Conservation (phyloP, 306 rosid genomes). For the Benincasa hispida region DNA sequence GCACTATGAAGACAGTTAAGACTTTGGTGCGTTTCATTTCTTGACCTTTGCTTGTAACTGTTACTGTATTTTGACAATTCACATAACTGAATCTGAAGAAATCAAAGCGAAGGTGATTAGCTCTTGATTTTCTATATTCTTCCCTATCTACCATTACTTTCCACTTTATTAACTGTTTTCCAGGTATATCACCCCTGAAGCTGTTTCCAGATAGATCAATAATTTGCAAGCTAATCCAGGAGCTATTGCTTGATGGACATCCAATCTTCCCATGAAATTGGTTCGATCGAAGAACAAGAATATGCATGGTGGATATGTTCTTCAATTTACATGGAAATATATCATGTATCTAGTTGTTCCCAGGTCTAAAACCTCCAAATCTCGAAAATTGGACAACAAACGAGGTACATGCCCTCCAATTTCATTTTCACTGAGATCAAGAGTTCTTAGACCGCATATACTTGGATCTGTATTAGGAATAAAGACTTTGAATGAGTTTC, state of each 20-base stretch:
- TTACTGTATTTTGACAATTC: background rate
- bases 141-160: background rate
- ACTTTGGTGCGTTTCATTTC: background rate
- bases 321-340: conserved; percentile 4
- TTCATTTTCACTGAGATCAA: conserved; percentile 16
- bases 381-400: conserved; percentile 14
- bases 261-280: background rate
- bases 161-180: background rate
- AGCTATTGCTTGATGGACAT: background rate
- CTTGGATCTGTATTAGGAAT: conserved; percentile 11
- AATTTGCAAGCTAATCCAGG: conserved; percentile 13
- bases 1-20: conserved; percentile 1
- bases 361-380: conserved; percentile 18
- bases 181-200: background rate
- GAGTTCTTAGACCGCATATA: background rate
- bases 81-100: background rate
- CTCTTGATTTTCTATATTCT: background rate
- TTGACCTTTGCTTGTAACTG: background rate
- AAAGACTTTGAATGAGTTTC: conserved; percentile 1
- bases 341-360: conserved; percentile 10
- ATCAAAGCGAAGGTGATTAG: background rate
- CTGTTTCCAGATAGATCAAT: conserved; percentile 9
- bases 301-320: conserved; percentile 8
- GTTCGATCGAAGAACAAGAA: conserved; percentile 26
- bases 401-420: conserved; percentile 7